phyloP scores from a whole-genome alignment of 129 eudicot genomes.

The Artemisia annua region DNA sequence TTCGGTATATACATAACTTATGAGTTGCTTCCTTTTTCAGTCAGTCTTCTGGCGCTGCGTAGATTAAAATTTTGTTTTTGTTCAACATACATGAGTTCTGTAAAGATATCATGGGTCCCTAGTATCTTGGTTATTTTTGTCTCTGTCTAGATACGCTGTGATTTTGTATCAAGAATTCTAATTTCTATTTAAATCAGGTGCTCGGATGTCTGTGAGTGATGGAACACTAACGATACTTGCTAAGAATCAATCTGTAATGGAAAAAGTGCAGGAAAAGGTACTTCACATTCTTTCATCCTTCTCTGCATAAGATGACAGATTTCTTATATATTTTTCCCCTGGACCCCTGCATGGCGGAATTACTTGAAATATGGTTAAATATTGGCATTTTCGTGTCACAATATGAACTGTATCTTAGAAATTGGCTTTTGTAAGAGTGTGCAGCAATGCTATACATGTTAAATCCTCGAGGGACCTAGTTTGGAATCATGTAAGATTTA shows the following conservation, averaged over 20 bases:
- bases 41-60: too few species aligned
- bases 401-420: too few species aligned
- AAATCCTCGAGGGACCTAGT: too few species aligned
- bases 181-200: conserved; percentile 46
- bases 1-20: not conserved
- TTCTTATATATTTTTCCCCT: conserved; percentile 2
- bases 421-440: too few species aligned
- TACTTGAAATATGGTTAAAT: not conserved
- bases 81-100: too few species aligned
- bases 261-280: conserved; percentile 88
- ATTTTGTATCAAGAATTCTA: conserved; percentile 17
- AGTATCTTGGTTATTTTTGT: conserved; percentile 1
- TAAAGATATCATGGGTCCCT: not conserved
- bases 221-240: conserved; percentile 73
- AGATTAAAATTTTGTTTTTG: too few species aligned
- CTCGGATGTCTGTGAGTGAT: conserved; percentile 79
- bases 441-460: too few species aligned
- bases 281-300: conserved; percentile 9
- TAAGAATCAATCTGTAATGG: conserved; percentile 72
- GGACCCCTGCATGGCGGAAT: not conserved
- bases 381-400: not conserved
- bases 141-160: conserved; percentile 4
- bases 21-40: too few species aligned
- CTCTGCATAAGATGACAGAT: conserved; percentile 8
- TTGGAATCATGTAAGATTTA: too few species aligned